Base-by-base conservation (phyloP, 768 basidiomycete species). In the Tephrocybe sp. region DNA sequence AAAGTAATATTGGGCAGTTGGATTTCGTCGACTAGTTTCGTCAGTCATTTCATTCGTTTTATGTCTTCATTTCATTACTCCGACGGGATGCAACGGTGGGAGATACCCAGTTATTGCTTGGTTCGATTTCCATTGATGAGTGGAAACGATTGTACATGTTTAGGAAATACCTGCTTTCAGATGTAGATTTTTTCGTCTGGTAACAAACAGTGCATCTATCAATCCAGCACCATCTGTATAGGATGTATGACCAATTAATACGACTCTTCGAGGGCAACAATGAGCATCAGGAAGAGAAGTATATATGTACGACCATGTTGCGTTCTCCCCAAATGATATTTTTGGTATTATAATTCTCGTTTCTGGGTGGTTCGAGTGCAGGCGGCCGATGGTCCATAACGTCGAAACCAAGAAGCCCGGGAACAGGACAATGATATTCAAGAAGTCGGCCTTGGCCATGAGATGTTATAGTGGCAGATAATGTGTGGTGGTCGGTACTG, bases 1-100 rank as follows among this genome's bases (percentile, higher is more conserved):
- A 75, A 47, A 71, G 75, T 42, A 73, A 65, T 45, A 43, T 52
- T 13, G 49, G 46, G 34, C 22, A 42, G 11, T 33, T 57, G 54
- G 53, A 56, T 22, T 21, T 22, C n/a, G 5, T 54, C 42, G 50
- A 54, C 38, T 53, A 47, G 36, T 4, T 7, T 24, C 34, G 29
- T 44, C 19, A 25, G 24, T 23, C 37, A 15, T 37, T 6, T 22
- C 46, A 36, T 31, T 36, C 52, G n/a, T 22, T 37, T 29, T 53
- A 23, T 49, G 38, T 24, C 24, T 51, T 31, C n/a, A 18, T 4
- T 25, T 36, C 24, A 42, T 23, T 34, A n/a, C n/a, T n/a, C n/a
- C 22, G 16, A 34, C 19, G 25, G 29, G 21, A 29, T 54, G 19
- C 24, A 31, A 13, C 13, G 10, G 38, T 19, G 25, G 25, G 15